phyloP scores from a whole-genome alignment of 2,329 filamentous ascomycete species.

The Pseudopyricularia javanii region DNA sequence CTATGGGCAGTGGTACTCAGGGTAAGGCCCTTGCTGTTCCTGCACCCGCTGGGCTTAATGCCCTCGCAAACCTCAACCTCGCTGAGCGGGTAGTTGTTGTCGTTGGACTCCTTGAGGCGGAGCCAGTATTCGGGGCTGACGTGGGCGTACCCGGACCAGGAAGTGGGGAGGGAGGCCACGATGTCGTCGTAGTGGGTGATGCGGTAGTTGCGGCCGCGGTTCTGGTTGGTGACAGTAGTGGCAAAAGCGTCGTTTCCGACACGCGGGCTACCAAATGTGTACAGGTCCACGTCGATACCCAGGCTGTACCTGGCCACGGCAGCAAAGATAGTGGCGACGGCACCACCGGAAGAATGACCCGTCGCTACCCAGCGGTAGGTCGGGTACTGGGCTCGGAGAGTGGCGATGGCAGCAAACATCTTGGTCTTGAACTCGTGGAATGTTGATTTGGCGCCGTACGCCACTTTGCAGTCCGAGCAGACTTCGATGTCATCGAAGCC shows the following conservation, averaged over 20 bases:
- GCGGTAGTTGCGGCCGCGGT: slow-evolving; percentile 39
- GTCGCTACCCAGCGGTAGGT: slow-evolving; percentile 43
- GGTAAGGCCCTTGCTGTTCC: slow-evolving; percentile 26
- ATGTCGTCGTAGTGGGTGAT: slow-evolving; percentile 57
- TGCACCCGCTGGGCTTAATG: slow-evolving; percentile 33
- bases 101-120: slow-evolving; percentile 18
- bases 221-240: slow-evolving; percentile 39
- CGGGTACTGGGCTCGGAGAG: slow-evolving; percentile 33
- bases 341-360: slow-evolving; percentile 58
- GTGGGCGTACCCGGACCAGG: slow-evolving; percentile 44
- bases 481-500: slow-evolving; percentile 17
- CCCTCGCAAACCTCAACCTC: slow-evolving; percentile 36
- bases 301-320: slow-evolving; percentile 35
- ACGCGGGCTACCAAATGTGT: slow-evolving; percentile 56
- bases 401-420: slow-evolving; percentile 29
- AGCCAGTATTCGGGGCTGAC: slow-evolving; percentile 64
- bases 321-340: slow-evolving; percentile 47
- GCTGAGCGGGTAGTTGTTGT: slow-evolving; percentile 20
- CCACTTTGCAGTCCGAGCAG: slow-evolving; percentile 33
- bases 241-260: slow-evolving; percentile 46
- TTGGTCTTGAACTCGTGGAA: slow-evolving; percentile 44
- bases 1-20: slow-evolving; percentile 32
- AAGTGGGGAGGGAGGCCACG: slow-evolving; percentile 53
- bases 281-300: slow-evolving; percentile 40
- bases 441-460: slow-evolving; percentile 44